Conservation (phyloP, 306 rosid species). For the Acmispon strigosus region DNA sequence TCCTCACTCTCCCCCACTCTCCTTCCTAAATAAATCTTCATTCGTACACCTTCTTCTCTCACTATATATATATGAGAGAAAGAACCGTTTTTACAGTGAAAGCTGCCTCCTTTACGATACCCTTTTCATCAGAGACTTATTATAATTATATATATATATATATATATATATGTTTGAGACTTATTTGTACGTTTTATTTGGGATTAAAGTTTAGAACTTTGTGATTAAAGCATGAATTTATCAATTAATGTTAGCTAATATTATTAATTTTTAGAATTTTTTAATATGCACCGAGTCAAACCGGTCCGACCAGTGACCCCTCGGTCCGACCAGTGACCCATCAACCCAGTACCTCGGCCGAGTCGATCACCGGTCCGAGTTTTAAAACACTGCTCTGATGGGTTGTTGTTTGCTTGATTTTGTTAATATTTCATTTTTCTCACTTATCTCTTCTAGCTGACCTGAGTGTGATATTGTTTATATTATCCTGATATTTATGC, state of each 20-base stretch:
- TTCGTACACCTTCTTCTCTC: background rate
- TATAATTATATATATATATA: no score
- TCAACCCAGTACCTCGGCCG: no score
- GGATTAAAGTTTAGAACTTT: background rate
- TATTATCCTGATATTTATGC: background rate
- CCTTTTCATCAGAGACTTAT: slow-evolving; percentile 18
- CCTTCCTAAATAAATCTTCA: slow-evolving; percentile 11
- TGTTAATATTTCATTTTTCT: background rate
- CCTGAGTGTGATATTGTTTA: background rate
- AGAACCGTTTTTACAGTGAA: slow-evolving; percentile 18
- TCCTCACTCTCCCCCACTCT: background rate
- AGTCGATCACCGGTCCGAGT: no score
- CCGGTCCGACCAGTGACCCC: no score
- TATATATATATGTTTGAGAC: no score
- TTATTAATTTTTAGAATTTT: no score
- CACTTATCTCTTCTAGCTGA: background rate
- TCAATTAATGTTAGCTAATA: no score
- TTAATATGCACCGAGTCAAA: no score
- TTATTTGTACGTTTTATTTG: slow-evolving; percentile 31
- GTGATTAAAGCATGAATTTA: no score
- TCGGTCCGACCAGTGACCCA: no score
- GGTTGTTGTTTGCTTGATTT: slow-evolving; percentile 8
- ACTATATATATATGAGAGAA: background rate
- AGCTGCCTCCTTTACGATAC: background rate
- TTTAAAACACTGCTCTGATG: no score